Evolutionary conservation across 495 filamentous ascomycete species (phyloP), one percentile per base, ranked within the genome.

Genomic region (Astrothelium macrocarpum): DNA sequence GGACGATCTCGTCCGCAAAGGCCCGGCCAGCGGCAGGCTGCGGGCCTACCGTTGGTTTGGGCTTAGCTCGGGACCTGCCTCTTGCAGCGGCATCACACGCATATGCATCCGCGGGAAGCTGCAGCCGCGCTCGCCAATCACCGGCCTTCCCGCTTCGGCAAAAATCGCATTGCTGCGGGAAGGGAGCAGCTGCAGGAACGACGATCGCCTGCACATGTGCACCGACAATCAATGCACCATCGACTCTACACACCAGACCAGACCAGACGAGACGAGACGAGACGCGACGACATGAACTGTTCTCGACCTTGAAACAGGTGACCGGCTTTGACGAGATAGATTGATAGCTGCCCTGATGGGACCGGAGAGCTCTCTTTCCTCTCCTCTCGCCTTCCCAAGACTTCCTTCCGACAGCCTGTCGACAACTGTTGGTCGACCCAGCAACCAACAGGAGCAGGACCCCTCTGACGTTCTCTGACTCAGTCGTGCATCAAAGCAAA

Each of bases 31-130:
- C 49, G 23, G 49, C 49, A 56, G 49, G 5, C 49, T 56, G 49
- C 49, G 25, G 49, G 49, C 25, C 49, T 56, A 56, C 49, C 49
- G 49, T 56, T 56, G 49, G 23, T 56, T 56, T 16, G 49, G 49
- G 49, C 49, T 56, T 56, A 56, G 49, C 49, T 28, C 20, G 49
- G 49, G 49, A 29, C 23, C 45, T 16, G 45, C 45, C 45, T 49
- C 11, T n/a, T 20, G 49, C 49, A 29, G 49, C 49, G 49, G 49
- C 65, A 71, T 71, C 69, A 68, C 69, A 65, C 59, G 66, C 69
- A 71, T 71, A 71, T 71, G 69, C 66, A 68, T 23, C 28, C 29
- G 64, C 69, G 69, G 69, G 69, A 66, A 43, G 39, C 25, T 71
- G 69, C 69, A 71, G 69, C 31, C 53, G 18, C 42, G 43, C 64